Evolutionary conservation across 208 protist genomes (phyloP).

Genomic region (Spironucleus salmonicida): DNA sequence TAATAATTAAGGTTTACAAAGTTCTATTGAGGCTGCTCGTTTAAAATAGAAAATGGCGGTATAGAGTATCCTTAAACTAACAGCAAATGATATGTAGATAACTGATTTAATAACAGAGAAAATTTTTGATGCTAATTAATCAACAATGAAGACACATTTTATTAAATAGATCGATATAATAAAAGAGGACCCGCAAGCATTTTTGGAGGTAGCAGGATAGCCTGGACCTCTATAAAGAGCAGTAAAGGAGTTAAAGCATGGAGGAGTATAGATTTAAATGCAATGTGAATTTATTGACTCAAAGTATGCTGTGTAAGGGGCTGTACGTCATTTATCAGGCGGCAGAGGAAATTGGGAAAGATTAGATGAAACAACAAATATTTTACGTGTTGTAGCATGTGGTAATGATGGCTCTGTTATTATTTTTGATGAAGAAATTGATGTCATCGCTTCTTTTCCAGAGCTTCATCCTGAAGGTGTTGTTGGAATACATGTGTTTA

Average conservation of each 20-base stretch:
- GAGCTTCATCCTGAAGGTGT: slow-evolving; percentile 8
- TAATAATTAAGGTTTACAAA: too few relatives aligned
- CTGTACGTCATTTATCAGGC: neutral
- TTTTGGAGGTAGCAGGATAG: neutral
- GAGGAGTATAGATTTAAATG: neutral
- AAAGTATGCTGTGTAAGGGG: neutral
- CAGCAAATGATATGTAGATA: neutral
- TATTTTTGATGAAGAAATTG: neutral
- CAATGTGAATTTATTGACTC: neutral
- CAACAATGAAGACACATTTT: neutral
- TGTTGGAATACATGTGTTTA: neutral
- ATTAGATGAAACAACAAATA: too few relatives aligned
- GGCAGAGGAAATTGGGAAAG: slow-evolving; percentile 7
- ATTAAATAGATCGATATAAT: neutral
- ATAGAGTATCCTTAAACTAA: neutral
- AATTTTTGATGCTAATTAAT: slow-evolving; percentile 12
- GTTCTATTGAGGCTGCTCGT: neutral
- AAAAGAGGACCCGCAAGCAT: slow-evolving; percentile 7
- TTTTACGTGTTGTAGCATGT: neutral
- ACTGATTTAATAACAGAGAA: neutral
- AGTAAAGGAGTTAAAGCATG: neutral
- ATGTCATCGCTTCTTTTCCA: neutral
- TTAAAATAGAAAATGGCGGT: neutral
- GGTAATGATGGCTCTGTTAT: slow-evolving; percentile 1
- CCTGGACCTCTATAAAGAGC: neutral